These are phyloP conservation scores for Chiua virens DNA, from an alignment of 768 basidiomycete species.

Conservation along the genomic window DNA sequence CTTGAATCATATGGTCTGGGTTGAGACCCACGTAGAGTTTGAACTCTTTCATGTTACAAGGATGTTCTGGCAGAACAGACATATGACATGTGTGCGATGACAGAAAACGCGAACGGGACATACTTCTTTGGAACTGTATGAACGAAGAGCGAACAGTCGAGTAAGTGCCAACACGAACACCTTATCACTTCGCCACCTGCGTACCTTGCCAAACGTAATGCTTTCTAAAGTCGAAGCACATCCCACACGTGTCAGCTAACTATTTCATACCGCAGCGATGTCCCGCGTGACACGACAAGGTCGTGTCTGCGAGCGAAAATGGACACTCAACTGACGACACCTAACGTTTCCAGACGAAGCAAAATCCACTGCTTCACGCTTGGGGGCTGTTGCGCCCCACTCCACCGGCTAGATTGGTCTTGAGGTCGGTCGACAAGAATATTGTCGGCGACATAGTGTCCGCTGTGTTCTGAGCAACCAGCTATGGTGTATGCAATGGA, in stretches of 20 bases:
- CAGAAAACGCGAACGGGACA: background rate
- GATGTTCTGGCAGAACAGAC: conserved; percentile 54
- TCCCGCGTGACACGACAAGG: background rate
- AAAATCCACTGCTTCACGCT: conserved; percentile 70
- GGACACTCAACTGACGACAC: conserved; percentile 62
- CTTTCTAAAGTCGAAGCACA: conserved; percentile 43
- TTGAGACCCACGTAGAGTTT: conserved; percentile 65
- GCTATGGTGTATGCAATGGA: conserved; percentile 52
- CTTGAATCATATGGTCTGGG: conserved; percentile 66
- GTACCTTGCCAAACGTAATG: conserved; percentile 81
- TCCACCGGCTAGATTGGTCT: conserved; percentile 76
- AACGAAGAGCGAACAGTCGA: background rate
- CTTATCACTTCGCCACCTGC: conserved; percentile 3
- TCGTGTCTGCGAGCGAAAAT: background rate
- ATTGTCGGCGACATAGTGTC: conserved; percentile 66
- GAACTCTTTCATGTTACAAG: conserved; percentile 86
- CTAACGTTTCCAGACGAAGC: conserved; percentile 56
- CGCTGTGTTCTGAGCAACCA: conserved; percentile 69
- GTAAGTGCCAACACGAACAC: background rate
- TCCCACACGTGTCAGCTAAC: conserved; percentile 8
- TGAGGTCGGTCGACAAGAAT: conserved; percentile 62
- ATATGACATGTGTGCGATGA: conserved; percentile 2
- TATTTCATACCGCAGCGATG: background rate
- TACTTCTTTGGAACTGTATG: conserved; percentile 31
- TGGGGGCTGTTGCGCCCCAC: conserved; percentile 57